Evolutionary conservation across 371 early-diverging fungal species (phyloP), one percentile per base, ranked within the genome.

Genomic region (Zopfochytrium polystomum): DNA sequence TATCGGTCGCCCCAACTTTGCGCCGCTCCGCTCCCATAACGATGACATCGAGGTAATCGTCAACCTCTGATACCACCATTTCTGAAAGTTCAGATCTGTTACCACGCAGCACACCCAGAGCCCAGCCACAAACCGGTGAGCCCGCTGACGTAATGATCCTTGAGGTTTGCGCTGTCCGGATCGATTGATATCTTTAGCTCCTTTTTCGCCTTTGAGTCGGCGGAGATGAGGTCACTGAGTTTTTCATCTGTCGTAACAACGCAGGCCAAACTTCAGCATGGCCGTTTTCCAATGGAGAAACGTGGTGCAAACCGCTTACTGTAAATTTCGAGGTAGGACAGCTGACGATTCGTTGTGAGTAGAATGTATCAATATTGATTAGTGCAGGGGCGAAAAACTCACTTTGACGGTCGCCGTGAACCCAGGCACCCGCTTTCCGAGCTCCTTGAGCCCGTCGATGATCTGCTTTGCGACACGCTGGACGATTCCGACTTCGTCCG

Each of bases 1-100:
- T 85, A 29, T 76, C 58, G 3, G 86, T 88, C 1, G 80, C 77
- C 23, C 77, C 85, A 9, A 85, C 84, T 26, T 81, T 77, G 38
- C 88, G 72, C 55, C 76, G 63, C 71, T 65, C 51, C 43, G 64
- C 54, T 4, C 75, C 73, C 7, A 35, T 34, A 20, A 35, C 34
- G 18, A 74, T 60, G 18, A 77, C 51, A n/a, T 63, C 34, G 11
- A 60, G 22, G 65, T 66, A 67, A 56, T 63, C 70, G 38, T 64
- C 52, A 4, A 62, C n/a, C n/a, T n/a, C n/a, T n/a, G n/a, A n/a
- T n/a, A n/a, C n/a, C n/a, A n/a, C n/a, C n/a, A n/a, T n/a, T n/a
- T n/a, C n/a, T n/a, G n/a, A n/a, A n/a, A n/a, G n/a, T n/a, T n/a
- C n/a, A n/a, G n/a, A n/a, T n/a, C n/a, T n/a, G n/a, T n/a, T n/a